Conservation (phyloP, 768 basidiomycete species). For the Gautieria morchelliformis region DNA sequence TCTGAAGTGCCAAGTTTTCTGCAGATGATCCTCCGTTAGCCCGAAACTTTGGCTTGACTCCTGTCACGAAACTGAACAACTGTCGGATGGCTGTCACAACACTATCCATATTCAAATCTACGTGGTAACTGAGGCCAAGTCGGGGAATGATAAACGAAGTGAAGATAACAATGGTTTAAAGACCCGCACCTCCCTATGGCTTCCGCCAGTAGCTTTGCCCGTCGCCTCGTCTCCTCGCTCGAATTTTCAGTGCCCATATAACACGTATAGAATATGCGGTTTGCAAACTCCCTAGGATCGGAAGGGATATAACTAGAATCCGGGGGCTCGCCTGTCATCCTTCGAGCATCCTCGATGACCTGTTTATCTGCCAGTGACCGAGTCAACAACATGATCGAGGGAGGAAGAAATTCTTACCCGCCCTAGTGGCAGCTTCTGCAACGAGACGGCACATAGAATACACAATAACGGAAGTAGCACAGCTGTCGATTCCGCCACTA, state of each 20-base stretch:
- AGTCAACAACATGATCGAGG: neutral
- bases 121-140: slow-evolving; percentile 60
- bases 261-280: slow-evolving; percentile 90
- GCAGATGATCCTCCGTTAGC: slow-evolving; percentile 78
- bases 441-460: slow-evolving; percentile 95
- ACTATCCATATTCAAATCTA: slow-evolving; percentile 93
- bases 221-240: slow-evolving; percentile 68
- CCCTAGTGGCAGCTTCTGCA: slow-evolving; percentile 59
- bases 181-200: slow-evolving; percentile 76
- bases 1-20: slow-evolving; percentile 95
- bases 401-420: slow-evolving; percentile 40
- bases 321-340: slow-evolving; percentile 78
- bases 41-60: slow-evolving; percentile 62
- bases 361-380: slow-evolving; percentile 46
- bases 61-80: slow-evolving; percentile 78
- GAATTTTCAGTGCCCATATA: slow-evolving; percentile 99
- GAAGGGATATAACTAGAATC: slow-evolving; percentile 76
- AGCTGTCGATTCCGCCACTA: slow-evolving; percentile 95
- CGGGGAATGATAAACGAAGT: neutral
- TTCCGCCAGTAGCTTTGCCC: slow-evolving; percentile 79
- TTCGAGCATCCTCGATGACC: slow-evolving; percentile 83
- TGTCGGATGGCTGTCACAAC: slow-evolving; percentile 77
- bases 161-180: neutral
- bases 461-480: slow-evolving; percentile 92
- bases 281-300: slow-evolving; percentile 80